Evolutionary conservation across 2,329 filamentous ascomycete genomes (phyloP).

Genomic region (Venturia pyrina): DNA sequence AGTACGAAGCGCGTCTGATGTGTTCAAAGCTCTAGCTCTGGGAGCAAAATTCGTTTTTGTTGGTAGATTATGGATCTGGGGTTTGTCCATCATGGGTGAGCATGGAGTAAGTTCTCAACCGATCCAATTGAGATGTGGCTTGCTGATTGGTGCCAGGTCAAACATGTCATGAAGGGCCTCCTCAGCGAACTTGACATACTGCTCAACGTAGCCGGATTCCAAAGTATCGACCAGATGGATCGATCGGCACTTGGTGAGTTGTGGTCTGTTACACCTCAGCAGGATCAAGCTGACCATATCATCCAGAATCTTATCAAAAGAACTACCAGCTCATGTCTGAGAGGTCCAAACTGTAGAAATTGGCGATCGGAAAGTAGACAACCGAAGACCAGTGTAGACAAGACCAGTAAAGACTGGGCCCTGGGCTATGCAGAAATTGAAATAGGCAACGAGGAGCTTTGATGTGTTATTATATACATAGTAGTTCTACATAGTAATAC

Average conservation of each 20-base stretch:
- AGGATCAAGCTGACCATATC: constrained; percentile 19
- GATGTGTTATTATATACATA: too few species aligned
- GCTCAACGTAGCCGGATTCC: constrained; percentile 49
- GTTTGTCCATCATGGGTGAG: constrained; percentile 49
- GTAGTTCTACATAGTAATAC: too few species aligned
- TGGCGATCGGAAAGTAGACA: background rate
- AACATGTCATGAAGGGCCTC: constrained; percentile 50
- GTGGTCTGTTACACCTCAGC: constrained; percentile 6
- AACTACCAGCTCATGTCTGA: constrained; percentile 19
- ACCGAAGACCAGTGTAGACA: too few species aligned
- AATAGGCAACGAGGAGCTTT: background rate
- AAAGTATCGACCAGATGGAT: constrained; percentile 43
- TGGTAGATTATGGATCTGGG: constrained; percentile 52
- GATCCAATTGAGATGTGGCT: background rate
- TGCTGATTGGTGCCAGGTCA: background rate
- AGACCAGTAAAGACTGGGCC: too few species aligned
- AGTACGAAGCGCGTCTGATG: constrained; percentile 45
- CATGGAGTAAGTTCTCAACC: constrained; percentile 32
- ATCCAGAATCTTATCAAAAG: constrained; percentile 18
- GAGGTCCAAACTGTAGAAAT: constrained; percentile 20
- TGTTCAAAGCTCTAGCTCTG: constrained; percentile 51
- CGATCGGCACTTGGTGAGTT: background rate
- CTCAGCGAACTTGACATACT: constrained; percentile 53
- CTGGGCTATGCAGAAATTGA: background rate
- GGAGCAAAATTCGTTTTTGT: constrained; percentile 55